Conservation (phyloP, 495 filamentous ascomycete species). For the Penicillium ochrochloron region DNA sequence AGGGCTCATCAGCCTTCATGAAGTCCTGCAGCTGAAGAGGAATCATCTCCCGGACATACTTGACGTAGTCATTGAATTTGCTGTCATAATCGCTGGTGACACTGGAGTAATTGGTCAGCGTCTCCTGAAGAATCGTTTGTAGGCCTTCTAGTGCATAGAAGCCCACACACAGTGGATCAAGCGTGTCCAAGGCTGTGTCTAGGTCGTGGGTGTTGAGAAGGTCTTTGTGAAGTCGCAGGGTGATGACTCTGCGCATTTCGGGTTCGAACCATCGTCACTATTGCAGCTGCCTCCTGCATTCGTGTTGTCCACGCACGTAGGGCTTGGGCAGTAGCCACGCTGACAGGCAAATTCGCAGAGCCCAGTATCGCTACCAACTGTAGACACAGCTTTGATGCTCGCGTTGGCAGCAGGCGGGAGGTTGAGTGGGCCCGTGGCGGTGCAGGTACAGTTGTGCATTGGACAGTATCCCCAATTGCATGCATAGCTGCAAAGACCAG, state of each 20-base stretch:
- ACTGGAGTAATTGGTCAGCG: background rate
- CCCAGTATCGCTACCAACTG: background rate
- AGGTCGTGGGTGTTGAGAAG: background rate
- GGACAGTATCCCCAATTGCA: conserved; percentile 30
- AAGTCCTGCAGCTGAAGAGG: background rate
- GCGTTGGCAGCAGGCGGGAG: background rate
- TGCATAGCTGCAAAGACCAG: conserved; percentile 23
- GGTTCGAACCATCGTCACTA: background rate
- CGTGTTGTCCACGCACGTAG: background rate
- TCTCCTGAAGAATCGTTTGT: background rate
- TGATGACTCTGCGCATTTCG: background rate
- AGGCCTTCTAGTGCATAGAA: background rate
- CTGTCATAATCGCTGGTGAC: background rate
- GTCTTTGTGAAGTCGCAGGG: background rate
- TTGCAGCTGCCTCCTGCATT: background rate
- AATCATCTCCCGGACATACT: background rate
- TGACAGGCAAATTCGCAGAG: conserved; percentile 3
- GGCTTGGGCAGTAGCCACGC: background rate
- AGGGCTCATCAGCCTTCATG: background rate
- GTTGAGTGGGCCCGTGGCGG: conserved; percentile 20
- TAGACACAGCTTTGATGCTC: background rate
- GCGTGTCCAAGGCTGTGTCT: background rate
- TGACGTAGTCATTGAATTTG: background rate
- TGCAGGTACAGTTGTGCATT: conserved; percentile 25
- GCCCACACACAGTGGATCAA: background rate